Evolutionary conservation across 2,329 filamentous ascomycete genomes (phyloP).

Genomic region (Corniculantispora saksenae): DNA sequence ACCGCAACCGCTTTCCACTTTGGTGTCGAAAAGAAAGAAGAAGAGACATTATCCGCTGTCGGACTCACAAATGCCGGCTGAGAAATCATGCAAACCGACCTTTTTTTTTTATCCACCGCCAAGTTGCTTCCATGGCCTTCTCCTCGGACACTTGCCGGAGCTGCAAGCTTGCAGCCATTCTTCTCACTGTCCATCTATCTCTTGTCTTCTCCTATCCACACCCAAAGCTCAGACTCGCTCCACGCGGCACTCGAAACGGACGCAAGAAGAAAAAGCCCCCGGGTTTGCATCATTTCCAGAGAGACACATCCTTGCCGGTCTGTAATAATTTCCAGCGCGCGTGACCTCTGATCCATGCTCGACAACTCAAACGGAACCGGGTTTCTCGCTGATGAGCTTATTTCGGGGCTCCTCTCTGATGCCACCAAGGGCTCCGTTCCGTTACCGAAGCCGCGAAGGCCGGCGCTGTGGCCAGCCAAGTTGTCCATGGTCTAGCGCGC

Average conservation of each 20-base stretch:
- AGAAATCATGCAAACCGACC: background rate
- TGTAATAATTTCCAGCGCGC: constrained; percentile 1
- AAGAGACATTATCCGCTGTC: background rate
- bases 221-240: background rate
- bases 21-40: background rate
- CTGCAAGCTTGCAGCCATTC: background rate
- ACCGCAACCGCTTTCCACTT: constrained; percentile 7
- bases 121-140: background rate
- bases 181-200: background rate
- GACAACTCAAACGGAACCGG: constrained; percentile 1
- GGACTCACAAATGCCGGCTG: constrained; percentile 8
- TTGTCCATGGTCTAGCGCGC: background rate
- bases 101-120: background rate
- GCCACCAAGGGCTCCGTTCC: constrained; percentile 3
- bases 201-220: background rate
- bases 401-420: constrained; percentile 1
- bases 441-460: constrained; percentile 10
- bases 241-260: background rate
- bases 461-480: constrained; percentile 1
- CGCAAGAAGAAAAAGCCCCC: background rate
- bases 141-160: constrained; percentile 2
- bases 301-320: constrained; percentile 4
- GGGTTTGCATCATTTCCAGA: constrained; percentile 3
- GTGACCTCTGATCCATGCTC: constrained; percentile 16
- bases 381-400: constrained; percentile 17